Percentiles rank a stretch among this genome's conserved stretches.
Conservation (phyloP, 768 basidiomycete genomes). For the Tubosaeta brunneosetosa region DNA sequence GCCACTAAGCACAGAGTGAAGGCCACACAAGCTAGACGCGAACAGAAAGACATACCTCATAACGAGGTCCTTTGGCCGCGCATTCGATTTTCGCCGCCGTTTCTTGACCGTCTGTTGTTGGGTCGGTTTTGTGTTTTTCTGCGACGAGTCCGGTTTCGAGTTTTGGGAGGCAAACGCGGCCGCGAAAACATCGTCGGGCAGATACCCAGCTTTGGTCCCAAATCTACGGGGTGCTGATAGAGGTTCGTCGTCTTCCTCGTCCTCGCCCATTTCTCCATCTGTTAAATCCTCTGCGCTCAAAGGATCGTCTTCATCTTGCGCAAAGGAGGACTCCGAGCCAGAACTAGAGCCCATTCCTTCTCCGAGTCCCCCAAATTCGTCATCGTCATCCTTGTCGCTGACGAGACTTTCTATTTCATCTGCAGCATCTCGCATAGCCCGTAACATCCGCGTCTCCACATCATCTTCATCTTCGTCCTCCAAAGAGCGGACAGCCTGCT, state of each 20-base stretch:
- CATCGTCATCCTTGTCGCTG: background rate
- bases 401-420: constrained; percentile 20
- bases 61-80: constrained; percentile 45
- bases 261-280: constrained; percentile 18
- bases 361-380: constrained; percentile 8
- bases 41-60: constrained; percentile 42
- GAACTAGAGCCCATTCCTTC: constrained; percentile 9
- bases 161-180: constrained; percentile 46
- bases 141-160: constrained; percentile 4
- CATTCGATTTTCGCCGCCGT: constrained; percentile 31
- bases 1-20: constrained; percentile 37
- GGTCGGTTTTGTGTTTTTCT: constrained; percentile 22
- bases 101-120: constrained; percentile 21
- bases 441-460: constrained; percentile 24
- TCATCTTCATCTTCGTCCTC: constrained; percentile 21
- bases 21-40: background rate
- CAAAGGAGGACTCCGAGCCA: constrained; percentile 13
- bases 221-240: background rate
- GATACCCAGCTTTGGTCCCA: constrained; percentile 46
- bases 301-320: constrained; percentile 9
- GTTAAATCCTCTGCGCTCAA: constrained; percentile 11
- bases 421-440: constrained; percentile 27
- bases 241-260: constrained; percentile 4
- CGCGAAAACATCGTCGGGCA: constrained; percentile 62
- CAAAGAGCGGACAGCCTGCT: constrained; percentile 5